A percentile compares a stretch with the other conserved stretches of the same genome.
These are phyloP conservation scores for Zygosaccharomyces gambellarensis DNA, from an alignment of 805 yeast genomes.

Conservation along the genomic window DNA sequence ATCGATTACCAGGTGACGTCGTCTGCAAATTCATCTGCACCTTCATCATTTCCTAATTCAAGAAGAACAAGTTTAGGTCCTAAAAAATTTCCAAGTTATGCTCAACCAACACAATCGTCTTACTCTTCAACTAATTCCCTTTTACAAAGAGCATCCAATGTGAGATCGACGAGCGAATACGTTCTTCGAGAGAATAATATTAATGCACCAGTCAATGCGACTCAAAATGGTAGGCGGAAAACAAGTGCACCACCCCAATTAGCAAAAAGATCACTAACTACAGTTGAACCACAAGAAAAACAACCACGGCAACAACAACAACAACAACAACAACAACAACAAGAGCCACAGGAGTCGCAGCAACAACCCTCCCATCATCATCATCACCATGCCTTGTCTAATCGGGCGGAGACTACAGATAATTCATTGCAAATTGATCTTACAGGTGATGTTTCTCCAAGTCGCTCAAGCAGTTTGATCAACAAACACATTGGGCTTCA, in stretches of 20 bases:
- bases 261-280: slow-evolving; percentile 1
- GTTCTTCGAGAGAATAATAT: slow-evolving; percentile 12
- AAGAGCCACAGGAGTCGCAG: not conserved
- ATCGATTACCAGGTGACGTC: slow-evolving; percentile 18
- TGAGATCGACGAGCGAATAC: slow-evolving; percentile 28
- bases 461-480: slow-evolving; percentile 24
- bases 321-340: too few relatives aligned
- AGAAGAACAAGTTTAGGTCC: slow-evolving; percentile 35
- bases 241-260: slow-evolving; percentile 22
- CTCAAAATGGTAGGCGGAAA: slow-evolving; percentile 16
- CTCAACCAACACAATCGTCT: slow-evolving; percentile 29
- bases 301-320: not conserved
- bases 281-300: not conserved
- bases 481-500: slow-evolving; percentile 26
- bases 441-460: slow-evolving; percentile 27
- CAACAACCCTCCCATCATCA: not conserved
- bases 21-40: slow-evolving; percentile 9
- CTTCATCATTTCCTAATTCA: slow-evolving; percentile 33
- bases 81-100: slow-evolving; percentile 29
- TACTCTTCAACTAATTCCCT: slow-evolving; percentile 6
- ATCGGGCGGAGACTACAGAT: slow-evolving; percentile 1
- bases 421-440: slow-evolving; percentile 25
- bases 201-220: not conserved
- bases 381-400: not conserved
- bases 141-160: slow-evolving; percentile 10